These are phyloP conservation scores for Euclidium syriacum DNA, from an alignment of 345 rosid genomes.

Conservation along the genomic window DNA sequence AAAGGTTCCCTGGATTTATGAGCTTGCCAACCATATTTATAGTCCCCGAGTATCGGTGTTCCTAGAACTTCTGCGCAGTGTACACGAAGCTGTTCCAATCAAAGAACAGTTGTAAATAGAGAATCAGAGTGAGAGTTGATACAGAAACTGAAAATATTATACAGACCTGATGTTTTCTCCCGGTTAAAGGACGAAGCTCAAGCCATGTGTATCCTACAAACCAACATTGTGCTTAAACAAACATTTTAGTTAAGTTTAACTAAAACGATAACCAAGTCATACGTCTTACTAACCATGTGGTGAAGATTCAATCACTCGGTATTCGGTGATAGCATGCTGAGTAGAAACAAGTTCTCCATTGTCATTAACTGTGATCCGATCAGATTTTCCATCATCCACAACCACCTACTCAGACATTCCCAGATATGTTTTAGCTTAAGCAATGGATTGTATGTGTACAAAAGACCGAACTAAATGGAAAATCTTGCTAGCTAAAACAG, in stretches of 20 bases:
- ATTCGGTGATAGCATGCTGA: conserved; percentile 81
- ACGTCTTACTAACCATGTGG: conserved; percentile 51
- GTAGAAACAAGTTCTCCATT: conserved; percentile 40
- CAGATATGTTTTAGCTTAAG: neutral
- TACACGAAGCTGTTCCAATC: conserved; percentile 66
- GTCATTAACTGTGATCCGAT: conserved; percentile 66
- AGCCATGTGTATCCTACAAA: conserved; percentile 85
- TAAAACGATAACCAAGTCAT: neutral
- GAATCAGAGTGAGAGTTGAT: neutral
- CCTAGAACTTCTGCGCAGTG: conserved; percentile 93
- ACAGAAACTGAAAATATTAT: neutral
- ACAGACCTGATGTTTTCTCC: conserved; percentile 92
- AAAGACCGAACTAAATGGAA: neutral
- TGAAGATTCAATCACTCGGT: conserved; percentile 59
- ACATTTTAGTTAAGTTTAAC: neutral
- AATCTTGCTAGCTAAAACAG: neutral
- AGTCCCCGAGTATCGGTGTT: conserved; percentile 93
- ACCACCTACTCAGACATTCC: conserved; percentile 45
- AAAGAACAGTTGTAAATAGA: conserved; percentile 1
- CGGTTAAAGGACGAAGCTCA: conserved; percentile 83
- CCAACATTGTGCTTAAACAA: neutral
- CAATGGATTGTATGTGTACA: neutral
- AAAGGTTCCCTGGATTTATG: conserved; percentile 41
- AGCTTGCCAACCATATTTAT: conserved; percentile 85
- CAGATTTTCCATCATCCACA: conserved; percentile 86